Base-by-base conservation (phyloP, 176 grass and related monocot genomes). In the Aegilops bicornis region DNA sequence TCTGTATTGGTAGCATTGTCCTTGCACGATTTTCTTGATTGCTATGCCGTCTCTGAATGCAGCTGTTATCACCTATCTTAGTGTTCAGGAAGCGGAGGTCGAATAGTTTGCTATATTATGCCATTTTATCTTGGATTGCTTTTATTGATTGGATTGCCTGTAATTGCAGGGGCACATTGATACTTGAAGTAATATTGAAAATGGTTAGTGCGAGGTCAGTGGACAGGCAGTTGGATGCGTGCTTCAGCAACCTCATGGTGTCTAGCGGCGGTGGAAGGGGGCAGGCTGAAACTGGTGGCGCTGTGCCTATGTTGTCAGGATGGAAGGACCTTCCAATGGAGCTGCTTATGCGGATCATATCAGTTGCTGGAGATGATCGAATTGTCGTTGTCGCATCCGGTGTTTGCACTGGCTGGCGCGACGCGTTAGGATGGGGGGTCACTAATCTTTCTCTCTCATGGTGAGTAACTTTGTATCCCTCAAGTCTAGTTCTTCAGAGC, bases 301-400 rank as follows among this genome's bases (percentile, higher is more conserved):
- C n/a, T 8, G 79, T 61, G 59, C 61, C 88, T 27, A 76, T 73
- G 6, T 75, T 96, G 70, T 83, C 90, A n/a, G 97, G 97, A 20
- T 99, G 97, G 97, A 99, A 99, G 83, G 97, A 99, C 68, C 94
- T 99, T 47, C 97, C 97, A 4, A 83, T 94, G 87, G 97, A 99
- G 82, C 56, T 99, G 12, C 84, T 99, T 36, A 76, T 99, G 89
- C 86, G 92, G 82, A 94, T 99, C 58, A 13, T 91, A 37, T 90
- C 86, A 17, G 56, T 86, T 7, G 80, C 79, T 37, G 90, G 89
- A 25, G 94, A 98, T 83, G 92, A 92, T 16, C 70, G 88, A 31
- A 94, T 82, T 60, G 68, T 99, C 7, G 87, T 94, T 58, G 94
- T 89, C 20, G 97, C 90, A 71, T 96, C 92, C 16, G 92, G 88